Conservation (phyloP, 768 basidiomycete species). For the Psilocybe cyanescens region DNA sequence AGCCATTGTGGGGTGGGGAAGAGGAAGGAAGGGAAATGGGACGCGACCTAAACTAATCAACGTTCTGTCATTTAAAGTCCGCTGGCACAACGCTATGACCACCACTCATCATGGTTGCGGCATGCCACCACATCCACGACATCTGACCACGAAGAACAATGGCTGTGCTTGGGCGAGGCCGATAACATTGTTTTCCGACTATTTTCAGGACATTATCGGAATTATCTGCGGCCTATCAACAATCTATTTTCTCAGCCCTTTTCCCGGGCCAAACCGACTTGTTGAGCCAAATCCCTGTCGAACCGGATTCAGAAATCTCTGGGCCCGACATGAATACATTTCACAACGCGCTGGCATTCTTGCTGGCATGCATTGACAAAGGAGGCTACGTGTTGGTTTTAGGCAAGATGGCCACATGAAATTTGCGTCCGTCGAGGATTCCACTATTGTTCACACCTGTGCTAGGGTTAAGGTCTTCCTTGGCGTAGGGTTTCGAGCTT, state of each 20-base stretch:
- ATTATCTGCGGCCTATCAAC: conserved; percentile 11
- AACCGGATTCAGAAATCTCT: not conserved
- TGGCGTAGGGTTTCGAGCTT: no score
- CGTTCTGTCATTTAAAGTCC: conserved; percentile 45
- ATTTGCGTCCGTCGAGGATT: not conserved
- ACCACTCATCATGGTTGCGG: conserved; percentile 25
- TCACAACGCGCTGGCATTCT: not conserved
- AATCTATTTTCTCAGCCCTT: conserved; percentile 7
- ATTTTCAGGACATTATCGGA: conserved; percentile 12
- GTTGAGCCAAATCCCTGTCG: not conserved
- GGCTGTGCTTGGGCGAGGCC: conserved; percentile 19
- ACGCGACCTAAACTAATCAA: conserved; percentile 34
- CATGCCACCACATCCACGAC: conserved; percentile 17
- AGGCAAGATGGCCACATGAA: not conserved
- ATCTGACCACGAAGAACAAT: conserved; percentile 20
- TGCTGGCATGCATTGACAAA: not conserved
- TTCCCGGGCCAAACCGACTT: not conserved
- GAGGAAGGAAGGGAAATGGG: conserved; percentile 30
- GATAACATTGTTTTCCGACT: conserved; percentile 31
- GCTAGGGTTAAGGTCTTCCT: no score
- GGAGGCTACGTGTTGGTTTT: not conserved
- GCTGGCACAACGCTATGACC: conserved; percentile 50
- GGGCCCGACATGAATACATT: not conserved
- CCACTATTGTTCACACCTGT: no score
- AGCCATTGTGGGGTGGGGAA: conserved; percentile 35